phyloP scores from a whole-genome alignment of 2,329 filamentous ascomycete species.

The Aspergillus pseudotamarii region DNA sequence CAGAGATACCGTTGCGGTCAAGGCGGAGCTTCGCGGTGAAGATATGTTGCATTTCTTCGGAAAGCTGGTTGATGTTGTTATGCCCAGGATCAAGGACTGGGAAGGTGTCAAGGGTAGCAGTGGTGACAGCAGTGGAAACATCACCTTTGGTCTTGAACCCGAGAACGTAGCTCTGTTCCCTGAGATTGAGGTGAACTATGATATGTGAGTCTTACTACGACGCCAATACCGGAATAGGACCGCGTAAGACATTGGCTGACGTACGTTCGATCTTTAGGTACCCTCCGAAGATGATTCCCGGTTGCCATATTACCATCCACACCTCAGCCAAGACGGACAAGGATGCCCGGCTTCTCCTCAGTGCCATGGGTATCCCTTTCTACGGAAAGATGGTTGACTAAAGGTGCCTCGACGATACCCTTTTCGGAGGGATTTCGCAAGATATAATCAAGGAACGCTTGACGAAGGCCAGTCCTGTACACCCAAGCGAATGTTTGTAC shows the following conservation, averaged over 20 bases:
- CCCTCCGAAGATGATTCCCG: conserved; percentile 76
- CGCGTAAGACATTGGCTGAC: not conserved
- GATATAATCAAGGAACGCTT: not conserved
- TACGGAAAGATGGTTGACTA: conserved; percentile 70
- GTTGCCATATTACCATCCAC: conserved; percentile 79
- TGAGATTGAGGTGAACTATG: conserved; percentile 92
- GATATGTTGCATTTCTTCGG: conserved; percentile 88
- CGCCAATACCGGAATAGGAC: not conserved
- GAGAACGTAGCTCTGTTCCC: conserved; percentile 83
- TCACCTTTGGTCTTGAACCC: conserved; percentile 76
- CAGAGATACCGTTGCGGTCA: conserved; percentile 70
- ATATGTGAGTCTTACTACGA: conserved; percentile 64
- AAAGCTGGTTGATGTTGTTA: conserved; percentile 84
- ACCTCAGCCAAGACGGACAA: conserved; percentile 83
- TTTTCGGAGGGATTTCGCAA: not conserved
- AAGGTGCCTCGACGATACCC: not conserved
- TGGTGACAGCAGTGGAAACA: conserved; percentile 86
- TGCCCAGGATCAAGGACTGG: conserved; percentile 97
- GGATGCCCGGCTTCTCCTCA: conserved; percentile 77
- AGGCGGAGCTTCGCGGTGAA: conserved; percentile 75
- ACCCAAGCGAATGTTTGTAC: not conserved
- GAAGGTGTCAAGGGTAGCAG: conserved; percentile 73
- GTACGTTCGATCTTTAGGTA: conserved; percentile 49
- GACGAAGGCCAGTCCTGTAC: not conserved
- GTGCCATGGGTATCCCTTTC: conserved; percentile 76